phyloP scores from a whole-genome alignment of 192 early-diverging fungal genomes.

The Backusella luteola region DNA sequence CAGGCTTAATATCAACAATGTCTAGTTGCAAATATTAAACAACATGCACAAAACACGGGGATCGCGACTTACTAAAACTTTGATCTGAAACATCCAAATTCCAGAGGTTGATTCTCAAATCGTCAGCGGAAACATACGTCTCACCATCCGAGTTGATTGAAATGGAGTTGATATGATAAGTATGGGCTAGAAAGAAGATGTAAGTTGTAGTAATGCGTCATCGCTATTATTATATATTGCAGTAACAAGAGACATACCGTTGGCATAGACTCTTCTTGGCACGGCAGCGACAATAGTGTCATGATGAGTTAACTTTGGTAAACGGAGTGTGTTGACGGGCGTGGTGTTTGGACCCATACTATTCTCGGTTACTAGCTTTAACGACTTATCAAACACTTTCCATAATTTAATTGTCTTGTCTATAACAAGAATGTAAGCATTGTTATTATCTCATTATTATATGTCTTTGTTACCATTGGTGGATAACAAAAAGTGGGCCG shows the following conservation, averaged over 20 bases:
- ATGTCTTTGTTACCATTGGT: slow-evolving; percentile 66
- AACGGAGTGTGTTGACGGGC: slow-evolving; percentile 49
- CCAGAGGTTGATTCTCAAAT: slow-evolving; percentile 92
- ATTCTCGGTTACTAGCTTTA: slow-evolving; percentile 85
- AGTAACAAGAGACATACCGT: slow-evolving; percentile 34
- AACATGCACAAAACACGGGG: neutral
- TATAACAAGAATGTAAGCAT: slow-evolving; percentile 15
- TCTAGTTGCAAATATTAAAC: slow-evolving; percentile 49
- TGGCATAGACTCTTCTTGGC: slow-evolving; percentile 85
- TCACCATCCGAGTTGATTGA: slow-evolving; percentile 92
- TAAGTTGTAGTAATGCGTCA: neutral
- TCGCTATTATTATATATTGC: neutral
- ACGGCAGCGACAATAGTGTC: slow-evolving; percentile 89
- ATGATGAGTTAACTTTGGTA: slow-evolving; percentile 81
- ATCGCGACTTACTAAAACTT: slow-evolving; percentile 63
- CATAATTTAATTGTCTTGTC: slow-evolving; percentile 96
- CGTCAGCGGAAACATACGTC: slow-evolving; percentile 90
- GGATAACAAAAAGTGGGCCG: slow-evolving; percentile 87
- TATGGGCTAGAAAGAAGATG: slow-evolving; percentile 59
- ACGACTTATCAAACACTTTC: slow-evolving; percentile 90
- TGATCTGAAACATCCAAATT: slow-evolving; percentile 88
- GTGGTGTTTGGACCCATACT: slow-evolving; percentile 60
- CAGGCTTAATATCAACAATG: slow-evolving; percentile 99
- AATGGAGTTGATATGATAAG: slow-evolving; percentile 95
- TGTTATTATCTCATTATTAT: neutral